Evolutionary conservation across 2,329 filamentous ascomycete genomes (phyloP), one percentile per base, ranked within the genome.

Genomic region (Paraconiothyrium sp.): DNA sequence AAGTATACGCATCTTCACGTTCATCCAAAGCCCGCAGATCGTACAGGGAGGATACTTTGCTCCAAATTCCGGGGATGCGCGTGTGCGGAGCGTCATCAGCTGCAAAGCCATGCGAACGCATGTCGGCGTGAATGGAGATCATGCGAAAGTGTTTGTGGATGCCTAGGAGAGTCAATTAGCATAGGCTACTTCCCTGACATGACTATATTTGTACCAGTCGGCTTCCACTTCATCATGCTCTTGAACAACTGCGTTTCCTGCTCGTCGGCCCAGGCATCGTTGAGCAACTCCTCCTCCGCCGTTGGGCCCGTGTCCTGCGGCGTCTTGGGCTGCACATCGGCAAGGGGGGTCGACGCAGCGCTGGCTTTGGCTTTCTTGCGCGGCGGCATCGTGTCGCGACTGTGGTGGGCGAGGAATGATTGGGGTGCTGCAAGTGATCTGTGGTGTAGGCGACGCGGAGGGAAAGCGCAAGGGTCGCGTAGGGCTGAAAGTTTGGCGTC

Each of bases 201-300:
- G 3, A 3, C 1, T 14, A 6, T 13, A 7, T 2, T 22, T 2
- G 2, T 48, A 75, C 93, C 94, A 44, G 94, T 94, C n/a, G 95
- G 95, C 77, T 99, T 99, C 91, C 92, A 97, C 75, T 90, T 87
- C 67, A 98, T 94, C 68, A 98, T 90, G 56, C 90, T 93, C 76
- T 97, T 97, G 81, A 97, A 93, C 0, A 99, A 85, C 44, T 93
- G 94, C 1, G 92, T 93, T 68, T 97, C 91, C 79, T 99, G 95
- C 74, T 97, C 94, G 72, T 97, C 94, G 4, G 93, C 97, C 95
- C 95, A 99, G 30, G 90, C 87, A 67, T 94, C 92, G 59, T 88
- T 86, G 52, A 87, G 78, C 4, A 84, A 73, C 63, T 88, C 72
- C 35, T 63, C 86, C 70, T 88, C 85, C 2, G 77, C 72, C 34